phyloP scores from a whole-genome alignment of 2,329 filamentous ascomycete genomes.

The Alternaria sp. region DNA sequence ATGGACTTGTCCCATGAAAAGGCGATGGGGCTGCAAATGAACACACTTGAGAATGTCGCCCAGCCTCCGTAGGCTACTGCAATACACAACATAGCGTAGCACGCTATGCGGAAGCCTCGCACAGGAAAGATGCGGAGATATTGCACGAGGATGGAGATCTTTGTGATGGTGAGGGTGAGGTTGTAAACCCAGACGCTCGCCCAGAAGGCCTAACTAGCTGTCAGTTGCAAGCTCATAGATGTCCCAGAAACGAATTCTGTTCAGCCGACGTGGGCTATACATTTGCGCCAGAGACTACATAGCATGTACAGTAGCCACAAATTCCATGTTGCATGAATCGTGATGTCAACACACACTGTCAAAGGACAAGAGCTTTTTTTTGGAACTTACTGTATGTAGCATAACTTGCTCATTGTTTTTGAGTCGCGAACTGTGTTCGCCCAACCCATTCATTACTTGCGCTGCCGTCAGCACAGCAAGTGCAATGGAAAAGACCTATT shows the following conservation, averaged over 20 bases:
- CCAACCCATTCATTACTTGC: conserved; percentile 47
- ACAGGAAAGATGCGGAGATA: conserved; percentile 45
- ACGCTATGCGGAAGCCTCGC: conserved; percentile 39
- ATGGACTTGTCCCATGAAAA: conserved; percentile 47
- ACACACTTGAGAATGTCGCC: conserved; percentile 46
- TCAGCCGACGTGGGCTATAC: neutral
- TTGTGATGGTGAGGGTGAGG: conserved; percentile 43
- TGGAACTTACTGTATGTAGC: conserved; percentile 27
- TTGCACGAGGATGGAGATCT: conserved; percentile 46
- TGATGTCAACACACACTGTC: neutral
- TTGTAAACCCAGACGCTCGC: conserved; percentile 47
- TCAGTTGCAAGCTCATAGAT: conserved; percentile 19
- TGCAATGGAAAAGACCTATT: conserved; percentile 38
- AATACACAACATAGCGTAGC: conserved; percentile 40
- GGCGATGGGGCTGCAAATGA: conserved; percentile 44
- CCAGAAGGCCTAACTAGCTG: conserved; percentile 44
- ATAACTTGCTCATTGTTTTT: conserved; percentile 17
- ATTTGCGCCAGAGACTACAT: neutral
- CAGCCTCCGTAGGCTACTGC: conserved; percentile 39
- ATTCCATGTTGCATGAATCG: neutral
- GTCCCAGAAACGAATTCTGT: too few relatives aligned
- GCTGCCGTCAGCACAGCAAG: conserved; percentile 39
- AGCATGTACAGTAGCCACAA: neutral
- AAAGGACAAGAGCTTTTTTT: neutral
- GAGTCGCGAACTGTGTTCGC: conserved; percentile 32